Evolutionary conservation across 1,284 basidiomycete species (phyloP), one percentile per base, ranked within the genome.

Genomic region (Ustanciosporium gigantosporum): DNA sequence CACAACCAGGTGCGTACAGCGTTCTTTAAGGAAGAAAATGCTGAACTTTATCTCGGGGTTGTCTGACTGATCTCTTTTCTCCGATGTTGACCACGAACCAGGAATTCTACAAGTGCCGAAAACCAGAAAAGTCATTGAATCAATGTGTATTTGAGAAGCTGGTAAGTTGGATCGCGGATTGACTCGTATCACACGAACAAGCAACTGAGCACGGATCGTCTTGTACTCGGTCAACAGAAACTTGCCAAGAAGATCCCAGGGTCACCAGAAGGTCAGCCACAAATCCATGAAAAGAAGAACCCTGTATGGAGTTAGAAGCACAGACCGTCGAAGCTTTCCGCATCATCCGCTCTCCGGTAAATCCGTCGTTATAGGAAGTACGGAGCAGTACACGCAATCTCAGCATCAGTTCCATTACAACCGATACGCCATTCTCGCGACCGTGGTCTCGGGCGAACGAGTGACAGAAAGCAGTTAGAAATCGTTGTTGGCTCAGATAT

Each of bases 91-190:
- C 27, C 27, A 29, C 9, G 27, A 35, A 4, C 19, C 79, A 93
- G 91, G 88, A 94, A 81, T 92, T 91, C 79, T 88, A 89, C 78
- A 84, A 83, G 35, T 99, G 95, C 80, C 87, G 94, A 68, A 88
- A 91, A 79, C 87, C 87, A 21, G 95, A 99, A 80, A 87, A 88
- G 66, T 80, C 86, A 47, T 84, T 98, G 46, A 99, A 98, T 83
- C 82, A 87, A 65, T 99, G 95, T 81, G 90, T 97, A 82, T 94
- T 96, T 74, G 88, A 94, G 80, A 97, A 96, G 80, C 84, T 98
- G 43, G 79, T 80, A 43, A 21, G 76, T 60, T 35, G 23, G n/a
- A n/a, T 50, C 19, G 16, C 20, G 5, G n/a, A n/a, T 13, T 7
- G 14, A 11, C 11, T 31, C 24, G 5, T 21, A 9, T 14, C 20